phyloP scores from a whole-genome alignment of 495 filamentous ascomycete species.

The Penicillium flavigenum region DNA sequence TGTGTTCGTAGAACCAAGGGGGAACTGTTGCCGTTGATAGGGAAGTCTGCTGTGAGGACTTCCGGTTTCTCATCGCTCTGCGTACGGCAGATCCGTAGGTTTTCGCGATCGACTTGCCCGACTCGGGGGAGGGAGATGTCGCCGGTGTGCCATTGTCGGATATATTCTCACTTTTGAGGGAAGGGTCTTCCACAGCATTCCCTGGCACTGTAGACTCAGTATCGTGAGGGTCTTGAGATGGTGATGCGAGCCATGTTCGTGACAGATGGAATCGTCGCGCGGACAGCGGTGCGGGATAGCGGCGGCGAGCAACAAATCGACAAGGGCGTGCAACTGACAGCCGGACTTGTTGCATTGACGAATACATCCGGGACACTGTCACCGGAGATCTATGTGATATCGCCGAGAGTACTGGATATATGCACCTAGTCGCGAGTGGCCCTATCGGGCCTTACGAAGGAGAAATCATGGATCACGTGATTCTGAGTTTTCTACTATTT shows the following conservation, averaged over 20 bases:
- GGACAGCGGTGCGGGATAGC: slow-evolving; percentile 34
- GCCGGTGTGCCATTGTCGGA: slow-evolving; percentile 16
- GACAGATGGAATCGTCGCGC: slow-evolving; percentile 42
- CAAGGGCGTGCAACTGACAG: slow-evolving; percentile 42
- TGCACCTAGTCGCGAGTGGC: slow-evolving; percentile 22
- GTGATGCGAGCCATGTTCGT: slow-evolving; percentile 34
- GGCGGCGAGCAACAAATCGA: slow-evolving; percentile 46
- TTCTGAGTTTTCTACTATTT: background rate
- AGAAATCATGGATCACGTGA: slow-evolving; percentile 10
- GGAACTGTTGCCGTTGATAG: slow-evolving; percentile 32
- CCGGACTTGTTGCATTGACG: slow-evolving; percentile 42
- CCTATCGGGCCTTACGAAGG: slow-evolving; percentile 7
- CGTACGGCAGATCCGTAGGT: slow-evolving; percentile 46
- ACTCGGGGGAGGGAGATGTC: slow-evolving; percentile 15
- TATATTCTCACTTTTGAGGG: slow-evolving; percentile 25
- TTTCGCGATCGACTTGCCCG: slow-evolving; percentile 25
- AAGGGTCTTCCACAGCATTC: slow-evolving; percentile 26
- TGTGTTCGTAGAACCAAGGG: slow-evolving; percentile 42
- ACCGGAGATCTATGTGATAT: slow-evolving; percentile 27
- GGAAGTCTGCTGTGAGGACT: slow-evolving; percentile 22
- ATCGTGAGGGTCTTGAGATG: slow-evolving; percentile 35
- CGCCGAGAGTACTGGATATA: slow-evolving; percentile 17
- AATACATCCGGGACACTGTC: slow-evolving; percentile 44
- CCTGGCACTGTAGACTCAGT: slow-evolving; percentile 21
- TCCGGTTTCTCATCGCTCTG: slow-evolving; percentile 40